A percentile compares a stretch with the other conserved stretches of the same genome.
phyloP scores from a whole-genome alignment of 2,329 filamentous ascomycete genomes.

The Colletotrichum sp. region DNA sequence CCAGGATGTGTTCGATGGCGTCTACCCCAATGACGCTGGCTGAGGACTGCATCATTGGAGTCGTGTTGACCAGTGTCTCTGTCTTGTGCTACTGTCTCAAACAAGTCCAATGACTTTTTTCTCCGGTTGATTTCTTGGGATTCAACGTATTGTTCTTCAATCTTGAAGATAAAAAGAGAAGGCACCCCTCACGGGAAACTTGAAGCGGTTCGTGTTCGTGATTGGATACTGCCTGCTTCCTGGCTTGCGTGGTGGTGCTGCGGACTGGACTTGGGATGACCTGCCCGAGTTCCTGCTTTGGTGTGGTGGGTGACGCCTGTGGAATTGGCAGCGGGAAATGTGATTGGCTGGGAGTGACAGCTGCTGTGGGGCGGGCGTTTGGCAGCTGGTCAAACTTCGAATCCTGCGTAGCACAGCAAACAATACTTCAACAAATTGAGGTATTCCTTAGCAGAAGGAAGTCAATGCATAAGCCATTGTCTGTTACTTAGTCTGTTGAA shows the following conservation, averaged over 20 bases:
- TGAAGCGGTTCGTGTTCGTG: not conserved
- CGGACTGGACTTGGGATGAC: not conserved
- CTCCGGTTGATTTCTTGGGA: not conserved
- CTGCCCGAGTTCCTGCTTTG: not conserved
- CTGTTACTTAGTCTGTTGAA: accelerated
- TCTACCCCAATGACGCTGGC: not conserved
- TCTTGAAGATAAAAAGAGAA: not conserved
- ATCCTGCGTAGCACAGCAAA: not conserved
- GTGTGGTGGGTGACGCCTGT: not conserved
- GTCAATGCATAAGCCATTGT: not conserved
- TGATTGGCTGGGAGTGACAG: not conserved
- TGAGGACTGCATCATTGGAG: not conserved
- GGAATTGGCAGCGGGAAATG: not conserved
- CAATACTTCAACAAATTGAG: not conserved
- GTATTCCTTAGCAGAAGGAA: not conserved
- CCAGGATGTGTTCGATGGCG: not conserved
- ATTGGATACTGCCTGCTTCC: not conserved
- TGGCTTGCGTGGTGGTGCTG: not conserved
- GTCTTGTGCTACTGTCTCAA: not conserved
- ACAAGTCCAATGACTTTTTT: not conserved
- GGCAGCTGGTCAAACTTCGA: not conserved
- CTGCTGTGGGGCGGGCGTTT: not conserved
- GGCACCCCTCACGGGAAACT: not conserved
- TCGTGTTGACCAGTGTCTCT: not conserved
- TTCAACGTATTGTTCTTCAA: not conserved